Evolutionary conservation across 345 rosid species (phyloP), one percentile per base, ranked within the genome.

Genomic region (Syzygium jambos): DNA sequence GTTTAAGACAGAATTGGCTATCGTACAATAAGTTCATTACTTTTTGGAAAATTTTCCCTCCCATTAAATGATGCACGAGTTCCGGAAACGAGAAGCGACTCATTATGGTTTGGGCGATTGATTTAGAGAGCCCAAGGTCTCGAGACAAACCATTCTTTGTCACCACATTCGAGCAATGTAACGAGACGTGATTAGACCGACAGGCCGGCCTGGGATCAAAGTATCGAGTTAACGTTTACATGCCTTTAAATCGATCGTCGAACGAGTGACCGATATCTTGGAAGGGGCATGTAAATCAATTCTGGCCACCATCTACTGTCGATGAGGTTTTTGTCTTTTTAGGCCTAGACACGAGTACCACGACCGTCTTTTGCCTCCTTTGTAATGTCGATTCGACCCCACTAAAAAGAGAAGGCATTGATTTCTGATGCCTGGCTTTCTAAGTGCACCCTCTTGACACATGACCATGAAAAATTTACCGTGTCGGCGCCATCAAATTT

Each of bases 401-500:
- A 19, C 9, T 25, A 2, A 68, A 68, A 34, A 68, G 1, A 21
- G 17, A 2, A 43, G 46, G 25, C 46, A 68, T 1, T 38, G 10
- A 38, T 73, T 73, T 38, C 27, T 43, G 8, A 9, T 25, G 19
- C 14, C 8, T 73, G 21, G 82, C 82, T 73, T 38, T 73, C 49
- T 21, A 38, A 73, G 49, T 38, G 4, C 6, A 19, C 49, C 82
- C 82, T 43, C 46, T 17, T 73, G 27, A 73, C 80, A 34, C 1
- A 6, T 9, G 49, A 13, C 49, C 80, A 38, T 27, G 12, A 1
- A 38, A 38, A 38, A 73, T 38, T 38, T 7, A 25, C 11, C 7
- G 0, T 10, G 0, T 61, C 0, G 7, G 4, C 8, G 19, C 14
- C 2, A 4, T 9, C 11, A 25, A 56, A 56, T 56, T 34, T 38